Conservation (phyloP, 768 basidiomycete species). For the Boletus sp. region DNA sequence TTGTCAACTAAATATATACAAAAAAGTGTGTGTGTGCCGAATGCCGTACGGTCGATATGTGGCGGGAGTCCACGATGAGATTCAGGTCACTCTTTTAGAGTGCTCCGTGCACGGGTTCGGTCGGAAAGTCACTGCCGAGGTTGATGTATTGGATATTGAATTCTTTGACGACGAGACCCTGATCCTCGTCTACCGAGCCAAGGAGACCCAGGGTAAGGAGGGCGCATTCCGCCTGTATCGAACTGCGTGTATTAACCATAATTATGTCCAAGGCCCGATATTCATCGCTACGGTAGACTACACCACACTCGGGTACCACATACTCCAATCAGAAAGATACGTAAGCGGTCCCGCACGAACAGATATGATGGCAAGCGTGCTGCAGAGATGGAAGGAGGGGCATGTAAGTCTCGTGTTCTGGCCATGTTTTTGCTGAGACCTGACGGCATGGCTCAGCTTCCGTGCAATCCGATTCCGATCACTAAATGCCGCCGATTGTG, state of each 20-base stretch:
- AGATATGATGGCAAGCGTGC: conserved; percentile 60
- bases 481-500: conserved; percentile 54
- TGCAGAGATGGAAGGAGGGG: conserved; percentile 57
- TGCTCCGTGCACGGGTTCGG: conserved; percentile 40
- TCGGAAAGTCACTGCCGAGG: conserved; percentile 30
- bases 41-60: conserved; percentile 47
- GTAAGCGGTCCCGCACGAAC: conserved; percentile 57
- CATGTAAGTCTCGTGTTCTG: conserved; percentile 52
- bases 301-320: conserved; percentile 57
- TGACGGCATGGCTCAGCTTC: conserved; percentile 45
- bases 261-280: conserved; percentile 43
- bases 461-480: conserved; percentile 49
- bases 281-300: conserved; percentile 66
- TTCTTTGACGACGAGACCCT: conserved; percentile 78
- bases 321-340: conserved; percentile 46
- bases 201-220: conserved; percentile 47
- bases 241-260: conserved; percentile 31
- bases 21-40: conserved; percentile 57
- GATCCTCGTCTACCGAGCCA: conserved; percentile 60
- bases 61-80: conserved; percentile 38
- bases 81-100: conserved; percentile 51
- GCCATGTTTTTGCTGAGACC: conserved; percentile 32
- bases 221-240: conserved; percentile 17
- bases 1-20: conserved; percentile 34
- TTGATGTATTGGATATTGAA: conserved; percentile 63